phyloP scores from a whole-genome alignment of 1,139 yeast species.

The Suhomyces chickasaworum region DNA sequence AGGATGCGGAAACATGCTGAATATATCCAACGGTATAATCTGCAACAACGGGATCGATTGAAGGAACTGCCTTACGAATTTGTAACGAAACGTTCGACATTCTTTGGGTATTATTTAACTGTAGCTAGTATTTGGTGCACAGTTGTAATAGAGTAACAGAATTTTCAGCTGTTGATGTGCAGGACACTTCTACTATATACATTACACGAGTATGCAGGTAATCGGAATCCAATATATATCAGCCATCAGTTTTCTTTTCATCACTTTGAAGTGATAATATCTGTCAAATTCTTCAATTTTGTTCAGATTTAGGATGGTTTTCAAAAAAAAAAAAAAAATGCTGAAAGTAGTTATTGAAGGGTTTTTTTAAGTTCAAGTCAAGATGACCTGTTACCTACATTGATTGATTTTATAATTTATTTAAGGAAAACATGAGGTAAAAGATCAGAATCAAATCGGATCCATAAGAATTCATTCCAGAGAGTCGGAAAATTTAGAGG shows the following conservation, averaged over 20 bases:
- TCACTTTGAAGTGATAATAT: too few species aligned
- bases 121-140: not conserved
- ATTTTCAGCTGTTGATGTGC: not conserved
- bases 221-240: too few species aligned
- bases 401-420: not conserved
- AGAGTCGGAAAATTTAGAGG: not conserved
- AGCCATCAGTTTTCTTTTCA: too few species aligned
- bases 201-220: too few species aligned
- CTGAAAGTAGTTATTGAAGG: too few species aligned
- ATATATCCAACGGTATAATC: constrained; percentile 92
- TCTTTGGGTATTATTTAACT: not conserved
- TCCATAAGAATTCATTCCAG: not conserved
- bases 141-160: not conserved
- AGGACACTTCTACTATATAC: not conserved
- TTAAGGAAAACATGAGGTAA: not conserved
- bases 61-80: constrained; percentile 87
- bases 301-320: too few species aligned
- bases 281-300: too few species aligned
- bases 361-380: too few species aligned
- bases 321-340: too few species aligned
- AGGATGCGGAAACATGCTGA: constrained; percentile 70
- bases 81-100: constrained; percentile 63
- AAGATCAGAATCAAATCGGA: not conserved
- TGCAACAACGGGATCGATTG: constrained; percentile 85
- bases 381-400: too few species aligned